Evolutionary conservation across 1,284 basidiomycete genomes (phyloP), one percentile per base, ranked within the genome.

Genomic region (Ganoderma sinense): DNA sequence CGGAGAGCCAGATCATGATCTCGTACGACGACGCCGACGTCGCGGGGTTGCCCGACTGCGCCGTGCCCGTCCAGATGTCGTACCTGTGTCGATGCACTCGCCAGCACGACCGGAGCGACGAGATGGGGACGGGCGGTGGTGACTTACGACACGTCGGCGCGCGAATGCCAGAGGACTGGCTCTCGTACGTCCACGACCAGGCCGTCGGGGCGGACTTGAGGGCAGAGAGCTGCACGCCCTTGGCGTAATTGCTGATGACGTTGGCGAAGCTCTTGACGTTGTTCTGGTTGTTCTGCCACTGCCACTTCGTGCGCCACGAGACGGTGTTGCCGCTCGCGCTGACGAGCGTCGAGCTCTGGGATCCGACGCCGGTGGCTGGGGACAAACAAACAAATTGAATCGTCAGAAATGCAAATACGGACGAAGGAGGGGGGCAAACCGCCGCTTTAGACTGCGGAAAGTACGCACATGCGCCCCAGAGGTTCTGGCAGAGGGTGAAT

Each of bases 1-100:
- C 84, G 63, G 88, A 88, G 23, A 89, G 83, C 88, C 88, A 89
- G 69, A 89, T 88, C 88, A 89, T 89, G 70, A 89, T 88, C 75
- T 89, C 88, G 72, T 82, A 89, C 0, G 84, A 85, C 13, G 87
- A 88, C 5, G 84, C 82, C 11, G 78, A 72, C 2, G 86, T 82
- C 0, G 88, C 87, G 13, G 88, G 84, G 0, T 76, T 71, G 58
- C 87, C 88, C 14, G 82, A 78, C 6, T 81, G 73, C 4, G 84
- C 78, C 4, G 74, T 78, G 29, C 88, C 88, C 31, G 83, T 77
- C 88, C 88, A 89, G 65, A 89, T 87, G 73, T 89, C 88, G 69
- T 89, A 89, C 7, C 85, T 87, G 63, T 20, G 23, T 29, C 29
- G 16, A n/a, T 1, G 4, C 13, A 14, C 16, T 2, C 3, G n/a